Evolutionary conservation across 2,329 filamentous ascomycete species (phyloP).

Genomic region (Diaporthe citrichinensis): DNA sequence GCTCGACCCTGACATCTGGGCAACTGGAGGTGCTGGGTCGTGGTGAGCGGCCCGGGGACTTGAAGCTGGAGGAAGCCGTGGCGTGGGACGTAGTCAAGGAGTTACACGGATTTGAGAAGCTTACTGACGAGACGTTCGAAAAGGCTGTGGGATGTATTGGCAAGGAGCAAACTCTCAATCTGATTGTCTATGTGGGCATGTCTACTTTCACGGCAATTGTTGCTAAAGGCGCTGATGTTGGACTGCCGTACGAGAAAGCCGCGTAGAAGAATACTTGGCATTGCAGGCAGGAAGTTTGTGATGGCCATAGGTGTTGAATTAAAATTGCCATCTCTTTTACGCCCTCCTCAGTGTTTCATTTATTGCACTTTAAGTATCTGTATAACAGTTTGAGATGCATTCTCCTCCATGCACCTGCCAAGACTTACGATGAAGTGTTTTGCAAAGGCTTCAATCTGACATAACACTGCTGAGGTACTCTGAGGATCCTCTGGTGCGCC

Average conservation of each 20-base stretch:
- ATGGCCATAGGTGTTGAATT: background rate
- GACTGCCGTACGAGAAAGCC: background rate
- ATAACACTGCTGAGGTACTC: background rate
- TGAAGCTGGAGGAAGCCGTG: background rate
- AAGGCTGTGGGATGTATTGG: background rate
- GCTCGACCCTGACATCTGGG: background rate
- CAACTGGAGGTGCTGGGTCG: background rate
- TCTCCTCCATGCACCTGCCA: background rate
- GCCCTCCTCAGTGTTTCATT: background rate
- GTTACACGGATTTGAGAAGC: background rate
- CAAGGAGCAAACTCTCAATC: background rate
- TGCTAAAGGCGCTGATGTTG: background rate
- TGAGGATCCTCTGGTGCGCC: background rate
- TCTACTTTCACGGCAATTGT: background rate
- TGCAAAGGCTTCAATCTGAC: background rate
- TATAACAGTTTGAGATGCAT: background rate
- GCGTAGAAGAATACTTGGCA: background rate
- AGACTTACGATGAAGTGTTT: background rate
- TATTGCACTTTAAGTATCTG: background rate
- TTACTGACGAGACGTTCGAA: background rate
- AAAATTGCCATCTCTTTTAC: background rate
- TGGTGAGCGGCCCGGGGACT: background rate
- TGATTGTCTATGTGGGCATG: background rate
- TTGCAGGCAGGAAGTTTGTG: background rate
- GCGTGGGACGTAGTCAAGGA: background rate